Base-by-base conservation (phyloP, 1,284 basidiomycete genomes). In the Leccinum huronense region DNA sequence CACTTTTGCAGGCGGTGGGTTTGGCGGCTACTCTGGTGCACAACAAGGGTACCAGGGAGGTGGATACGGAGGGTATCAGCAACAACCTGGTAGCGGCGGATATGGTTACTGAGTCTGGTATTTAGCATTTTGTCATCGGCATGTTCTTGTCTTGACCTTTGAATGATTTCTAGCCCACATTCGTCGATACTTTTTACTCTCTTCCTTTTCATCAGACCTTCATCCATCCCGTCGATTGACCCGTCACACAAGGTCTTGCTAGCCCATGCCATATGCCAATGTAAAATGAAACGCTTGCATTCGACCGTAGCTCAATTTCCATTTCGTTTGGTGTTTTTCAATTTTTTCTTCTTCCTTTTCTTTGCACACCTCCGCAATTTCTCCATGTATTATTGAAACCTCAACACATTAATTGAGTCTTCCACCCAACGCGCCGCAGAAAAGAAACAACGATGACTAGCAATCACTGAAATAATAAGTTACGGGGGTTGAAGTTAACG, bases 31-130 rank as follows among this genome's bases (percentile, higher is more conserved):
- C 33, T 0, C 14, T 45, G 61, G 33, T 13, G 71, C 54, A 61
- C 73, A 66, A 38, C 72, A 71, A 48, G 73, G 73, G 30, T 75
- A 73, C 59, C 71, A 69, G 27, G 73, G 63, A 10, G 66, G 68
- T 9, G 71, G 65, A 62, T 72, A 74, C 19, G 0, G 5, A 14
- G 73, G 64, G 56, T 72, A 72, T 30, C 70, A 73, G 57, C 72
- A 66, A 45, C 71, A 63, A 27, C 48, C 48, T 23, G 0, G 11
- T 19, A 63, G 64, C 0, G 38, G 65, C 1, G 73, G 73, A 19
- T 70, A 69, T 3, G 67, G 71, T 19, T 75, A 75, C 54, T 72
- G 45, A 69, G 57, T 11, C 5, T 1, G n/a, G 71, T 72, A 30
- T 54, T 61, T 59, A 14, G 45, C 30, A 8, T 19, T 8, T 14